These are phyloP conservation scores for Teratosphaeria viscida DNA, from an alignment of 2,329 filamentous ascomycete genomes.

Conservation along the genomic window DNA sequence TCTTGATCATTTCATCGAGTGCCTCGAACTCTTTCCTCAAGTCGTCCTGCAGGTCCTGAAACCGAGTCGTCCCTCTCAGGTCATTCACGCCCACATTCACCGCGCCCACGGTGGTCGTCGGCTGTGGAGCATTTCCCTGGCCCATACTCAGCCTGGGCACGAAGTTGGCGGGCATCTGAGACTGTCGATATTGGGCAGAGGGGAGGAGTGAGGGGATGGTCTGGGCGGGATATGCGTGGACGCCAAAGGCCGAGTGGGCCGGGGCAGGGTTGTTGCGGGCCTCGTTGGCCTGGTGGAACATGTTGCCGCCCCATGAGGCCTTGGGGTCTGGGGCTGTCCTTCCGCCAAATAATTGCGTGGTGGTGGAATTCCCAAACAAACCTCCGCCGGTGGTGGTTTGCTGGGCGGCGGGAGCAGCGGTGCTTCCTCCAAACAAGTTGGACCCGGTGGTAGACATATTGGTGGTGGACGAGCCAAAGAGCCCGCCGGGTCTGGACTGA, in stretches of 20 bases:
- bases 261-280: background rate
- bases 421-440: conserved; percentile 7
- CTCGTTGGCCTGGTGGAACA: conserved; percentile 1
- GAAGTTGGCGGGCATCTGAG: conserved; percentile 17
- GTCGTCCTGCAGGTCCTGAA: conserved; percentile 76
- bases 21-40: conserved; percentile 67
- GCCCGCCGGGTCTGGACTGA: background rate
- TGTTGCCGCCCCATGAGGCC: conserved; percentile 1
- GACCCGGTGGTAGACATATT: background rate
- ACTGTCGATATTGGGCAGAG: conserved; percentile 11
- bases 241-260: conserved; percentile 6
- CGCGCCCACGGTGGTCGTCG: conserved; percentile 45
- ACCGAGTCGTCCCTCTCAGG: conserved; percentile 77
- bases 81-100: conserved; percentile 70
- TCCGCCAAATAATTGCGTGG: conserved; percentile 5
- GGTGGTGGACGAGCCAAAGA: conserved; percentile 6
- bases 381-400: conserved; percentile 15
- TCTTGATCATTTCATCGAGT: conserved; percentile 70
- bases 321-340: background rate
- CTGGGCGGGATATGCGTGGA: conserved; percentile 3
- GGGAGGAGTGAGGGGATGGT: conserved; percentile 8
- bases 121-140: conserved; percentile 36
- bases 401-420: background rate
- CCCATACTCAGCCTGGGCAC: conserved; percentile 33
- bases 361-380: conserved; percentile 19